Base-by-base conservation (phyloP, 75 land plant species). In the Isoetes taiwanensis region DNA sequence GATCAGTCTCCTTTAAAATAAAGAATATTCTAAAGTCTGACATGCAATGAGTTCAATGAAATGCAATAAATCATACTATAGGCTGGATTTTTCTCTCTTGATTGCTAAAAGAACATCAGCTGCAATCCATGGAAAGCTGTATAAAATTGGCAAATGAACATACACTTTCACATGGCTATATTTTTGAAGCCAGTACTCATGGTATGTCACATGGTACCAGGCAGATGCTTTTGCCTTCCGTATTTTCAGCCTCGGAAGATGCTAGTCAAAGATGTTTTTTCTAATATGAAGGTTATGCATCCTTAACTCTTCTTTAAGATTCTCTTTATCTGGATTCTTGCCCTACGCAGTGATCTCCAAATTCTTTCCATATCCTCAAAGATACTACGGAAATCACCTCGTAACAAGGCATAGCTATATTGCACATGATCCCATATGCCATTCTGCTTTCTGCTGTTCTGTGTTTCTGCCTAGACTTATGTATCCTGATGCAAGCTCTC, bases 181-280 rank as follows among this genome's bases (percentile, higher is more conserved):
- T n/a, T 66, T 75, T 58, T 77, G 58, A 4, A 73, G 64, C 79
- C 83, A 87, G 16, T 32, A 21, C 0, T 71, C 81, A 56, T 81
- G 85, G 37, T 91, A 91, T 0, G 85, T 80, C 1, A 91, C 97
- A 58, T 81, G 85, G 59, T 91, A 91, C 97, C 96, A 88, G 1
- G 97, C 95, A 11, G 85, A 87, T 40, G 97, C 97, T 65, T 87
- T 91, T 30, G 64, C 25, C 30, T 31, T 20, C 14, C 43, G 9
- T 3, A n/a, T n/a, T n/a, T n/a, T n/a, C n/a, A n/a, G n/a, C n/a
- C n/a, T n/a, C n/a, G n/a, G n/a, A n/a, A n/a, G n/a, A n/a, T n/a
- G n/a, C n/a, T 34, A 1, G 24, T 25, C 3, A 4, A 2, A 43
- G 3, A 5, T 43, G 24, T 4, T 43, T 25, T 20, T 3, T 25